Conservation (phyloP, 768 basidiomycete genomes). For the Terana coerulea region DNA sequence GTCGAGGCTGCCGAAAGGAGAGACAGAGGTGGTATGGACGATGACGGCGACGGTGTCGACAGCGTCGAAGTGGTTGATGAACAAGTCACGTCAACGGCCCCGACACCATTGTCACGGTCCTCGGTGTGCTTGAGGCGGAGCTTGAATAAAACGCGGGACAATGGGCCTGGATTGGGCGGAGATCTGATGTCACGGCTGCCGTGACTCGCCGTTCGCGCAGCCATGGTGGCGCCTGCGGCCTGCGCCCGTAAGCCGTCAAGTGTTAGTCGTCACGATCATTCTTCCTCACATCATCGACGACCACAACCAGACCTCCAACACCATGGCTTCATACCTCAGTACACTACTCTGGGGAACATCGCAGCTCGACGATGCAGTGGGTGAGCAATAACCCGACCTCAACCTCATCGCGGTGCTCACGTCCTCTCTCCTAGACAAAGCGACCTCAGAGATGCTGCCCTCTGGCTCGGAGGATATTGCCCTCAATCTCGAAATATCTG, state of each 20-base stretch:
- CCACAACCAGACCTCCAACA: slow-evolving; percentile 14
- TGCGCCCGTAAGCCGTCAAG: slow-evolving; percentile 7
- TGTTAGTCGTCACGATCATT: slow-evolving; percentile 1
- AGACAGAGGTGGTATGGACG: slow-evolving; percentile 16
- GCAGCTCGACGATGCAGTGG: slow-evolving; percentile 79
- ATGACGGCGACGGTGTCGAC: slow-evolving; percentile 23
- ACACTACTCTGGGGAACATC: slow-evolving; percentile 80
- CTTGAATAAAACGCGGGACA: background rate
- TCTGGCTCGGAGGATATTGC: slow-evolving; percentile 87
- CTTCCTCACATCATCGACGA: slow-evolving; percentile 4
- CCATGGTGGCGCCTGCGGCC: slow-evolving; percentile 5
- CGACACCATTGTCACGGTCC: slow-evolving; percentile 18
- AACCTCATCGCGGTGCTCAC: background rate
- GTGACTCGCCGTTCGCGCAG: background rate
- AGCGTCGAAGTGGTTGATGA: slow-evolving; percentile 27
- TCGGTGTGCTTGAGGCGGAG: slow-evolving; percentile 7
- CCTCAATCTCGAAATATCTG: slow-evolving; percentile 91
- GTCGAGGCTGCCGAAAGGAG: slow-evolving; percentile 1
- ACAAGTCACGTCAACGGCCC: slow-evolving; percentile 21
- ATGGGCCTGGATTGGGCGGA: background rate
- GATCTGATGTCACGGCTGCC: background rate
- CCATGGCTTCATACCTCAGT: slow-evolving; percentile 54
- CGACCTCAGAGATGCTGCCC: slow-evolving; percentile 88
- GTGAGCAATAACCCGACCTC: slow-evolving; percentile 38
- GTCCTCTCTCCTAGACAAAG: slow-evolving; percentile 61